phyloP scores from a whole-genome alignment of 2,329 filamentous ascomycete genomes.

The Anisogramma anomala region DNA sequence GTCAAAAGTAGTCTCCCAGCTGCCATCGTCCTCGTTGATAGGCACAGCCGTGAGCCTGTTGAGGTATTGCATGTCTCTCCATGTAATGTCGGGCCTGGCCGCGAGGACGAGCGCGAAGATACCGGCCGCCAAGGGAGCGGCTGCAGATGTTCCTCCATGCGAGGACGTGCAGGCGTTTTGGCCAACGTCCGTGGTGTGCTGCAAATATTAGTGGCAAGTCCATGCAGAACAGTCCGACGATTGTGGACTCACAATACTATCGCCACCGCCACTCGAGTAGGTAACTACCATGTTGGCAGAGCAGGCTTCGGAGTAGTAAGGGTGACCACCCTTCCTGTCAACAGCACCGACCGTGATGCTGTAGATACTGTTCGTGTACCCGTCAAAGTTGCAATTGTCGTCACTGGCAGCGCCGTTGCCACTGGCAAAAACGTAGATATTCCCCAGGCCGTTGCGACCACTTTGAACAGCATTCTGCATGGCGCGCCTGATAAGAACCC shows the following conservation, averaged over 20 bases:
- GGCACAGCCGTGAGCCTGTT: slow-evolving; percentile 74
- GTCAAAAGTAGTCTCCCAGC: slow-evolving; percentile 72
- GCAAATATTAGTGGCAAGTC: not conserved
- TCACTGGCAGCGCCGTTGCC: slow-evolving; percentile 80
- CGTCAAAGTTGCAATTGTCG: slow-evolving; percentile 99
- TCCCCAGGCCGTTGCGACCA: slow-evolving; percentile 71
- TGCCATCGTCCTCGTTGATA: slow-evolving; percentile 57
- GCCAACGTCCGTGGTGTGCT: slow-evolving; percentile 92
- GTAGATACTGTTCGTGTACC: slow-evolving; percentile 99
- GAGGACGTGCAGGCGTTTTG: slow-evolving; percentile 61
- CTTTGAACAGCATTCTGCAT: slow-evolving; percentile 90
- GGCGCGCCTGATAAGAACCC: slow-evolving; percentile 74
- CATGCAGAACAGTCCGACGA: slow-evolving; percentile 15
- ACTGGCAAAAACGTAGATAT: slow-evolving; percentile 92
- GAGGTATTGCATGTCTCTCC: slow-evolving; percentile 92
- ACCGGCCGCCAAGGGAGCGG: slow-evolving; percentile 82
- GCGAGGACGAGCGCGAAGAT: slow-evolving; percentile 82
- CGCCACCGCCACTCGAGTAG: slow-evolving; percentile 81
- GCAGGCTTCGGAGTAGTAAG: slow-evolving; percentile 93
- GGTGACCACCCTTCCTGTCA: slow-evolving; percentile 75
- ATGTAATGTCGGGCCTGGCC: slow-evolving; percentile 73
- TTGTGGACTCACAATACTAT: slow-evolving; percentile 55
- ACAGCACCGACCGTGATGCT: slow-evolving; percentile 94
- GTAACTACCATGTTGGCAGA: slow-evolving; percentile 92
- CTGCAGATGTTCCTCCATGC: slow-evolving; percentile 94